Conservation (phyloP, 23 red algal species). For the Chondrus crispus region DNA sequence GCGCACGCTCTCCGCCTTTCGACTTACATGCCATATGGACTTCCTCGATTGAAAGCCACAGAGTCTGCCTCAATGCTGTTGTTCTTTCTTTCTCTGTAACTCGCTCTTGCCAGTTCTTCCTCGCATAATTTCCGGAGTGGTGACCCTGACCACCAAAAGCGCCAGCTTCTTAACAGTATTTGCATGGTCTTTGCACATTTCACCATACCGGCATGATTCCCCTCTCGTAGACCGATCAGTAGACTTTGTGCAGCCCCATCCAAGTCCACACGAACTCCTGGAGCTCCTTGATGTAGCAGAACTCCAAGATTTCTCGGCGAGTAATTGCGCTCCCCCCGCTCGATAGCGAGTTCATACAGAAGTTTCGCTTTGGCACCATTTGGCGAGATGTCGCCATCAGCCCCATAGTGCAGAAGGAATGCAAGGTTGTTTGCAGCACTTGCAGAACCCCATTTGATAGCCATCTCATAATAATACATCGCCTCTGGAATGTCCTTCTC, state of each 20-base stretch:
- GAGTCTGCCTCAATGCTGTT: too few species aligned
- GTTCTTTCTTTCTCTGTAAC: too few species aligned
- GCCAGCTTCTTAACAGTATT: neutral
- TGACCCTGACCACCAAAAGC: too few species aligned
- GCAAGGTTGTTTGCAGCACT: constrained; percentile 1
- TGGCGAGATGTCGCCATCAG: neutral
- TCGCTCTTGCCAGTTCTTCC: too few species aligned
- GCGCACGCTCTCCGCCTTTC: too few species aligned
- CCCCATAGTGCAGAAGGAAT: neutral
- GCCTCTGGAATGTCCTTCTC: neutral
- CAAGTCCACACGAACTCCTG: neutral
- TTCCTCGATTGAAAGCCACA: too few species aligned
- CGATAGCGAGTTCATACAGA: constrained; percentile 40
- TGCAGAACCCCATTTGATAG: constrained; percentile 27
- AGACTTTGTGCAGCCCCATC: neutral
- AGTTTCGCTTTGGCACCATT: neutral
- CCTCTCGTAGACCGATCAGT: constrained; percentile 3
- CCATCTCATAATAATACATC: constrained; percentile 31
- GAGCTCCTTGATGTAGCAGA: constrained; percentile 6
- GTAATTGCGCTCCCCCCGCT: constrained; percentile 40
- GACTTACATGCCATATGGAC: too few species aligned
- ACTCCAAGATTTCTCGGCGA: constrained; percentile 45
- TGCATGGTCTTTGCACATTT: neutral
- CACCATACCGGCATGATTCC: neutral
- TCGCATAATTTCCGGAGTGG: too few species aligned